Evolutionary conservation across 1,284 basidiomycete species (phyloP).

Genomic region (Ustilago bromivora): DNA sequence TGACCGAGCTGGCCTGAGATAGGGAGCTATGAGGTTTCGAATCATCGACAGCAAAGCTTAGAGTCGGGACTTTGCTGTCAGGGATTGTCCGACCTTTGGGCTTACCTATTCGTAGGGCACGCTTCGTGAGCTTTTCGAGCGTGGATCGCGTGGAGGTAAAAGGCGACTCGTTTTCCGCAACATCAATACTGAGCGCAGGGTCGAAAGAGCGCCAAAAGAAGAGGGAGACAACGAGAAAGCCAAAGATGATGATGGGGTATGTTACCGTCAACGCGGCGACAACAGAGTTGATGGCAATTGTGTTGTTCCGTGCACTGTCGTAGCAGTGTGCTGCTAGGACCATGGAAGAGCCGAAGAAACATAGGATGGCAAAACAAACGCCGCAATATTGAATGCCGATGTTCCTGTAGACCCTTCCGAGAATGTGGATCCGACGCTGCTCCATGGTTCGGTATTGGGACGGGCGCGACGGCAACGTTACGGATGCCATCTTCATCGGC

Average conservation of each 20-base stretch:
- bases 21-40: not conserved
- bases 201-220: slow-evolving; percentile 39
- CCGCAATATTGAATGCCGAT: slow-evolving; percentile 31
- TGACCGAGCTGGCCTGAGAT: not conserved
- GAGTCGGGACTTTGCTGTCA: not conserved
- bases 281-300: not conserved
- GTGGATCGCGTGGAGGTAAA: slow-evolving; percentile 4
- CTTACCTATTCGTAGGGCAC: not conserved
- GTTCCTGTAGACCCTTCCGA: slow-evolving; percentile 25
- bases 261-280: slow-evolving; percentile 10
- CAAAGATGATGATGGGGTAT: slow-evolving; percentile 17
- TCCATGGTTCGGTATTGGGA: not conserved
- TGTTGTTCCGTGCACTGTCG: slow-evolving; percentile 15
- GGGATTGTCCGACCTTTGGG: not conserved
- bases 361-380: slow-evolving; percentile 22
- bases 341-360: slow-evolving; percentile 10
- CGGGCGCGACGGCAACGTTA: not conserved
- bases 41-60: not conserved
- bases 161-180: slow-evolving; percentile 14
- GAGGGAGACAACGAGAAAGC: slow-evolving; percentile 10
- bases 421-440: slow-evolving; percentile 22
- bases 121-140: not conserved
- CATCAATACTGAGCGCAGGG: slow-evolving; percentile 42
- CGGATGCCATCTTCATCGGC: not conserved
- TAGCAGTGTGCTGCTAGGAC: slow-evolving; percentile 4